Base-by-base conservation (phyloP, 1,139 yeast genomes). In the Scheffersomyces insectosa region DNA sequence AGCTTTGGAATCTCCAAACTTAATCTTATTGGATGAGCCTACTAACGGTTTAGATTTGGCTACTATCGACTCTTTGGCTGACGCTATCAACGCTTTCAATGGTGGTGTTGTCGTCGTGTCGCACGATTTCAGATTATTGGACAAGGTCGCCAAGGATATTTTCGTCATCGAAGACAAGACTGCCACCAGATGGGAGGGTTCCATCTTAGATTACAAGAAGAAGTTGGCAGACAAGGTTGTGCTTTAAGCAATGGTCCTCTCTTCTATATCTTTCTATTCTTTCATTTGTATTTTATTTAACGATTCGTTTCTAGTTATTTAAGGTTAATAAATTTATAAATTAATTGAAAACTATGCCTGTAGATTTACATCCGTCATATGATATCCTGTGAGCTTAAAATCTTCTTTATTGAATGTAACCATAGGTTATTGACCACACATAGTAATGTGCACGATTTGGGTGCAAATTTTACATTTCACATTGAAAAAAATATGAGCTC, bases 51-150 rank as follows among this genome's bases (percentile, higher is more conserved):
- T 95, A 71, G 99, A 95, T 77, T 91, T 95, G 60, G 88, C 97
- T 60, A 91, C 99, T 39, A 93, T 93, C 63, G 99, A 95, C 72
- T 93, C 99, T 36, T 79, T 93, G 62, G 99, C 98, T 45, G 96
- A 87, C 47, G 99, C 99, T 50, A 91, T 95, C 65, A 84, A 89
- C 56, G 86, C 82, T 34, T 95, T 88, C 78, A 88, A 85, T 62
- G 99, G 99, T 72, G 99, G 99, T 79, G 97, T 93, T 45, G 96
- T 90, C 54, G 96, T 93, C 49, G 99, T 93, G 53, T 90, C 98
- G 50, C 99, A 93, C 82, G 99, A 93, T 78, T 93, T 95, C 93
- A 86, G 99, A 76, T 81, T 93, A 63, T 81, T 93, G 69, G 97
- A 93, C 70, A 91, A 90, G 76, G 89, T 95, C 65, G 99, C 99